phyloP scores from a whole-genome alignment of 805 yeast species.

The Scheffersomyces lignosus region DNA sequence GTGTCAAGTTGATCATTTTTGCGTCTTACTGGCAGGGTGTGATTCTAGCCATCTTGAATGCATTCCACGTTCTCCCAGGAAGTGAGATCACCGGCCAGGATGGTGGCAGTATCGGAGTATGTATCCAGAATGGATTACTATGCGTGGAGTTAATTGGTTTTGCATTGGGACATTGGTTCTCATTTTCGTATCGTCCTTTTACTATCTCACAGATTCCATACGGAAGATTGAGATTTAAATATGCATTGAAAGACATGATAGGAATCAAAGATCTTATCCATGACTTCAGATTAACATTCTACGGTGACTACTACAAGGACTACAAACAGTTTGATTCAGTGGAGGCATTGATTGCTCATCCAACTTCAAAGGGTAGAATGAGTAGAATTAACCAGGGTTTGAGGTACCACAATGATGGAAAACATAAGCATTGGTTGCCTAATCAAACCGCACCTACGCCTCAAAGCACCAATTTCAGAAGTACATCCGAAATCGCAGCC shows the following conservation, averaged over 20 bases:
- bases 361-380: conserved; percentile 60
- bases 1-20: conserved; percentile 91
- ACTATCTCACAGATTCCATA: conserved; percentile 61
- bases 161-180: conserved; percentile 84
- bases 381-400: conserved; percentile 80
- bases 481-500: conserved; percentile 30
- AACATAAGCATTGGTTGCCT: conserved; percentile 77
- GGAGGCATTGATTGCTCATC: conserved; percentile 67
- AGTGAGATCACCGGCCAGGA: conserved; percentile 11
- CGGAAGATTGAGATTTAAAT: conserved; percentile 57
- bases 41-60: conserved; percentile 52
- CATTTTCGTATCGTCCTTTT: conserved; percentile 79
- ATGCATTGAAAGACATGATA: conserved; percentile 75
- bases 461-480: conserved; percentile 15
- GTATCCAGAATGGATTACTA: conserved; percentile 74
- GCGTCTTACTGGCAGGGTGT: conserved; percentile 98
- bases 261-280: conserved; percentile 74
- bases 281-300: conserved; percentile 72
- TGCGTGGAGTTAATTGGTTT: conserved; percentile 84
- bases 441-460: conserved; percentile 12
- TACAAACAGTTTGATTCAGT: conserved; percentile 82
- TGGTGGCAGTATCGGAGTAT: conserved; percentile 47
- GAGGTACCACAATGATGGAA: conserved; percentile 76
- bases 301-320: conserved; percentile 70
- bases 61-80: conserved; percentile 46